A percentile compares a stretch with the other conserved stretches of the same genome.
Evolutionary conservation across 2,329 filamentous ascomycete species (phyloP).

Genomic region (Coniochaeta prunicola): DNA sequence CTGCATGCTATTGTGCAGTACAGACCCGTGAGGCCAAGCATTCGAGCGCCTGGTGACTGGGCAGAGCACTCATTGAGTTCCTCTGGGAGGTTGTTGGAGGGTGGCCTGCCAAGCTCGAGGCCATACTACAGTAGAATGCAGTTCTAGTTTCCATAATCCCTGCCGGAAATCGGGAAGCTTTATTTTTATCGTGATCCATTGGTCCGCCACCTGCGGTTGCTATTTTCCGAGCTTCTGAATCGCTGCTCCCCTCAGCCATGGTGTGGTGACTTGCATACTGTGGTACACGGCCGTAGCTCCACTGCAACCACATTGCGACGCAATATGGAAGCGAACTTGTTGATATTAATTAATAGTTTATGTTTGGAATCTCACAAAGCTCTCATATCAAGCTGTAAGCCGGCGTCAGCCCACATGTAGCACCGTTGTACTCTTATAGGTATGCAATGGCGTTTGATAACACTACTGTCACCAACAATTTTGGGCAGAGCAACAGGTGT

Average conservation of each 20-base stretch:
- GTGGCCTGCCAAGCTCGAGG: not conserved
- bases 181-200: slow-evolving; percentile 2
- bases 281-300: not conserved
- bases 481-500: not conserved
- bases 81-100: not conserved
- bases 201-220: not conserved
- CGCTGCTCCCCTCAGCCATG: not conserved
- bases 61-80: not conserved
- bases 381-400: not conserved
- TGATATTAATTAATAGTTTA: not conserved
- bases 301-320: not conserved
- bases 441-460: not conserved
- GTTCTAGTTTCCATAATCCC: not conserved
- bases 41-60: slow-evolving; percentile 8
- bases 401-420: not conserved
- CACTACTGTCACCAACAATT: not conserved
- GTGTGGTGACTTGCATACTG: slow-evolving; percentile 3
- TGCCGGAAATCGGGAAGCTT: not conserved
- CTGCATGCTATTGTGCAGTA: slow-evolving; percentile 11
- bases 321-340: not conserved
- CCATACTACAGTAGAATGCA: not conserved
- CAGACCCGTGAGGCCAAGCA: slow-evolving; percentile 9
- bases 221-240: not conserved
- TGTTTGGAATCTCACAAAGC: not conserved
- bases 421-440: not conserved